Percentiles rank a stretch among this genome's conserved stretches.
phyloP scores from a whole-genome alignment of 805 yeast species.

The Candida rishiriensis region DNA sequence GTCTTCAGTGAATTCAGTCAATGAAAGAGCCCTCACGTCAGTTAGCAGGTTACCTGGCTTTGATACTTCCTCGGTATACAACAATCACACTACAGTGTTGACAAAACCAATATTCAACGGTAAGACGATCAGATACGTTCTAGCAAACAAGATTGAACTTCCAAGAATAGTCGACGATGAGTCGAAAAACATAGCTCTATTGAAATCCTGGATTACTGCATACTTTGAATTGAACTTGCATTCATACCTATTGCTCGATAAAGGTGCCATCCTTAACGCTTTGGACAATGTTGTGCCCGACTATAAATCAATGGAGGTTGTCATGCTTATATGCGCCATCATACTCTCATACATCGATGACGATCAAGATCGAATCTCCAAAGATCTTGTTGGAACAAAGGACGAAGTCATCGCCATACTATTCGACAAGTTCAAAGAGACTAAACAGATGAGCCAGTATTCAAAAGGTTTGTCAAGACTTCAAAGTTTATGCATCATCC shows the following conservation, averaged over 20 bases:
- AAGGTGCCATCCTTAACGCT: slow-evolving; percentile 1
- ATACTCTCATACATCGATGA: slow-evolving; percentile 7
- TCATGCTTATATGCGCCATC: slow-evolving; percentile 12
- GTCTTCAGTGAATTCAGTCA: background rate
- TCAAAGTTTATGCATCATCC: slow-evolving; percentile 11
- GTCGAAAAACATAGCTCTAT: slow-evolving; percentile 3
- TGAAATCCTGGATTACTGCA: slow-evolving; percentile 2
- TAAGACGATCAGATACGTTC: too few relatives aligned
- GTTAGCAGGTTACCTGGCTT: too few relatives aligned
- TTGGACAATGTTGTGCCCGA: slow-evolving; percentile 3
- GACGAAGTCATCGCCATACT: slow-evolving; percentile 1
- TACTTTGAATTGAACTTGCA: slow-evolving; percentile 3
- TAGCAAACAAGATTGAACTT: slow-evolving; percentile 4
- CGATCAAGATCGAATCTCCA: slow-evolving; percentile 1
- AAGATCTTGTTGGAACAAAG: slow-evolving; percentile 1
- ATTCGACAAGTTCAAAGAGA: slow-evolving; percentile 6
- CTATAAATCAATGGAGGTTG: slow-evolving; percentile 12
- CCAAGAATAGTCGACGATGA: slow-evolving; percentile 9
- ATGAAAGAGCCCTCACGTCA: background rate
- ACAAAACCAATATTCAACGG: too few relatives aligned
- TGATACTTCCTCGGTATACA: too few relatives aligned
- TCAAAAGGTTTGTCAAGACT: slow-evolving; percentile 15
- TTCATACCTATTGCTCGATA: slow-evolving; percentile 6
- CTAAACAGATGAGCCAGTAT: slow-evolving; percentile 1
- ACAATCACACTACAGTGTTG: too few relatives aligned